Evolutionary conservation across 2,329 filamentous ascomycete species (phyloP), one percentile per base, ranked within the genome.

Genomic region (Colletotrichum camelliae): DNA sequence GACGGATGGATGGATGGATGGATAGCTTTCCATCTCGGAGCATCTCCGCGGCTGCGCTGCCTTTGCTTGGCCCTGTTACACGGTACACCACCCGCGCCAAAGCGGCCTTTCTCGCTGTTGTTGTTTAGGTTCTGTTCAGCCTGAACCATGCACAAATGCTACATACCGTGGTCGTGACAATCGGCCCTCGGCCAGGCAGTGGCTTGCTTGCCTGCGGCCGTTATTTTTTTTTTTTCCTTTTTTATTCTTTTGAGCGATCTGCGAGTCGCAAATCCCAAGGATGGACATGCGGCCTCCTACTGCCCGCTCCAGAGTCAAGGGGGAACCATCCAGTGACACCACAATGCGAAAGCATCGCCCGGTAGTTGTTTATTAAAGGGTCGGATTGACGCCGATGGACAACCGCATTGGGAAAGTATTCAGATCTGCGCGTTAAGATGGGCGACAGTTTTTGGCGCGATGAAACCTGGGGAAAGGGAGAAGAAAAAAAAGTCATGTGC

Each of bases 381-480:
- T 48, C 43, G 39, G 37, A 48, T 31, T 65, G 35, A 48, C n/a
- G 48, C 60, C 55, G 67, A 60, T 33, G 55, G 60, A 43, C 18
- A n/a, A n/a, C 39, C 39, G 39, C 39, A 12, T 48, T 48, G 39
- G 18, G 35, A 24, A 60, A 33, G 55, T 24, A 57, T 27, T 43
- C 33, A 24, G 27, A 35, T 29, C 55, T 58, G 55, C 24, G 9
- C 16, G 35, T 33, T 13, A 52, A 18, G 15, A n/a, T 61, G 58
- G 37, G 31, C 33, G 35, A 58, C 48, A 52, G 39, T 16, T 24
- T 57, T 66, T 72, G 39, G 43, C 37, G 62, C 62, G 58, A 72
- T 75, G 62, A 72, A 72, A 62, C 57, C 69, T 57, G 62, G 69
- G 68, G 69, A 71, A 74, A 9, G 7, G 24, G 24, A 24, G 24